phyloP scores from a whole-genome alignment of 2,329 filamentous ascomycete species.

The Catunica adiposa region DNA sequence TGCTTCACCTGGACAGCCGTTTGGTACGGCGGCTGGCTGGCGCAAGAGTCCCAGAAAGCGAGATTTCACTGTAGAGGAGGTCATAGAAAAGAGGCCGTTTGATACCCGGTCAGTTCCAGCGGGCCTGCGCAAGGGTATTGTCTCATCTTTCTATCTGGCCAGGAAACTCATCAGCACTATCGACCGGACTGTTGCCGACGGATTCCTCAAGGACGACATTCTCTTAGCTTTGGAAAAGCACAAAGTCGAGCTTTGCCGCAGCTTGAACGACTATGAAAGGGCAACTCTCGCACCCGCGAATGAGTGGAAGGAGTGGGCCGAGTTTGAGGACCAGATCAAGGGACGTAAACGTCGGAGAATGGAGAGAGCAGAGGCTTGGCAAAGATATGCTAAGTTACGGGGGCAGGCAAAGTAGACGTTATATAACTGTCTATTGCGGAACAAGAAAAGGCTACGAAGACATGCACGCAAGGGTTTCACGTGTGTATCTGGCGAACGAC shows the following conservation, averaged over 20 bases:
- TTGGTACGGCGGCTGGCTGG: not conserved
- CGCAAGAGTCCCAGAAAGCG: not conserved
- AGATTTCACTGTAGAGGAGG: not conserved
- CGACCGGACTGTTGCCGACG: constrained; percentile 6
- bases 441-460: too few relatives aligned
- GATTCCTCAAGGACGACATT: constrained; percentile 5
- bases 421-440: too few relatives aligned
- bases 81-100: not conserved
- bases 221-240: constrained; percentile 1
- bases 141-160: constrained; percentile 17
- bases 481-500: too few relatives aligned
- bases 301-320: constrained; percentile 12
- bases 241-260: constrained; percentile 5
- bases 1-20: not conserved
- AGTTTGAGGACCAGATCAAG: constrained; percentile 2
- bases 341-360: not conserved
- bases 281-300: constrained; percentile 5
- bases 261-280: constrained; percentile 6
- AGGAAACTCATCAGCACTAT: constrained; percentile 17
- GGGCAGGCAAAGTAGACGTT: not conserved
- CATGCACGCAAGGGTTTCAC: too few relatives aligned
- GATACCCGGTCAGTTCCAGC: not conserved
- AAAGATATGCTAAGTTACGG: not conserved
- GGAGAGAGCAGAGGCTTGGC: constrained; percentile 4
- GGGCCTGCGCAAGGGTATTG: constrained; percentile 4